phyloP scores from a whole-genome alignment of 305 asterid species.

The Solanum hybrid region DNA sequence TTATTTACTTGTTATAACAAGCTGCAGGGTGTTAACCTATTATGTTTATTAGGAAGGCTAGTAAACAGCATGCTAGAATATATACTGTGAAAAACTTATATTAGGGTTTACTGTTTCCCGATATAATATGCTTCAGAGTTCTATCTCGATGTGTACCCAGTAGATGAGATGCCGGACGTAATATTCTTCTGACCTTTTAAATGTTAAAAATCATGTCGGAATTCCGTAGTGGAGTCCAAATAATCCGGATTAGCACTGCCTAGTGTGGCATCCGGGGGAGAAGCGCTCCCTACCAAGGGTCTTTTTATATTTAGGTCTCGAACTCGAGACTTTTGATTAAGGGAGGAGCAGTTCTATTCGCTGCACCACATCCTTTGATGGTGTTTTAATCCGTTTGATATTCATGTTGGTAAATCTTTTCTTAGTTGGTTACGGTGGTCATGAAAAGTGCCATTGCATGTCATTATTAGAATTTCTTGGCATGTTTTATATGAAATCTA shows the following conservation, averaged over 20 bases:
- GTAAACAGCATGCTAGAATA: constrained; percentile 24
- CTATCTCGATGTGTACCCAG: background rate
- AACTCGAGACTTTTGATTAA: background rate
- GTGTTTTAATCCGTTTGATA: background rate
- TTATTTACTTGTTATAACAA: constrained; percentile 21
- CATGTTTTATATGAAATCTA: background rate
- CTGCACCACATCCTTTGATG: background rate
- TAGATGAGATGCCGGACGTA: background rate
- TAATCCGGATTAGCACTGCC: background rate
- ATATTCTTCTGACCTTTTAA: background rate
- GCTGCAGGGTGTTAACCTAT: constrained; percentile 17
- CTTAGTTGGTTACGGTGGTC: background rate
- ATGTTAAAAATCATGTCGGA: background rate
- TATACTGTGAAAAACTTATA: background rate
- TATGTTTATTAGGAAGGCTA: constrained; percentile 16
- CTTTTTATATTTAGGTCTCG: background rate
- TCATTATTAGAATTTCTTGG: background rate
- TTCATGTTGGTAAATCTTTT: background rate
- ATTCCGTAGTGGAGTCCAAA: background rate
- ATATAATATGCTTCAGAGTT: background rate
- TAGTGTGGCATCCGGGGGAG: background rate
- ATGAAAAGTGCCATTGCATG: background rate
- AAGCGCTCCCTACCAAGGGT: background rate
- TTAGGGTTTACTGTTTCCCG: background rate
- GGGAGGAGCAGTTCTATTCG: no score